Percentiles rank a stretch among this genome's conserved stretches.
Conservation (phyloP, 306 rosid species). For the Prunus fruticosa region DNA sequence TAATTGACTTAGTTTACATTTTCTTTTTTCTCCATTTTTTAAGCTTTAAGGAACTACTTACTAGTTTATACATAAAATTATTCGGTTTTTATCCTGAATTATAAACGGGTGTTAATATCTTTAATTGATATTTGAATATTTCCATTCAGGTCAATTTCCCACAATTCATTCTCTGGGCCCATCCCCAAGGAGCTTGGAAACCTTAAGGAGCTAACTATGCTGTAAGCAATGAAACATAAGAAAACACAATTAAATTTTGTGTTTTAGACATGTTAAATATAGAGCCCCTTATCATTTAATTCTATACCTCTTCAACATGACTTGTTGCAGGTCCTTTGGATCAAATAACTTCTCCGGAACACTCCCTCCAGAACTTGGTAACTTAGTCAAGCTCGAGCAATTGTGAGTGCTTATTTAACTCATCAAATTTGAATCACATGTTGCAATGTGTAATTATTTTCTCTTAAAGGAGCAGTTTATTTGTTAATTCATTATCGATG, state of each 20-base stretch:
- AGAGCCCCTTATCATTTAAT: not conserved
- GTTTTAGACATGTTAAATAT: not conserved
- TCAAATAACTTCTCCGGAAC: slow-evolving; percentile 26
- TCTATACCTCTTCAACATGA: not conserved
- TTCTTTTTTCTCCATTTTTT: too few relatives aligned
- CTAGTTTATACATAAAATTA: too few relatives aligned
- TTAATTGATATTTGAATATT: not conserved
- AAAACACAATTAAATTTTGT: not conserved
- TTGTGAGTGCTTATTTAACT: slow-evolving; percentile 10
- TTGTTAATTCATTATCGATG: too few relatives aligned
- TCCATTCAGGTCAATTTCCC: slow-evolving; percentile 18
- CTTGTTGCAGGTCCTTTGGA: slow-evolving; percentile 17
- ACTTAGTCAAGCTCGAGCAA: slow-evolving; percentile 6
- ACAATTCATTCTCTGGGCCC: slow-evolving; percentile 21
- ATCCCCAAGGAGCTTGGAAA: slow-evolving; percentile 40
- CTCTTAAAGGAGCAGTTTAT: too few relatives aligned
- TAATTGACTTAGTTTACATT: too few relatives aligned
- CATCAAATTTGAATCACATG: not conserved
- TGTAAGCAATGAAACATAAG: slow-evolving; percentile 16
- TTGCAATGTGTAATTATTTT: not conserved
- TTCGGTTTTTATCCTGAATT: too few relatives aligned
- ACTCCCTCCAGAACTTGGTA: slow-evolving; percentile 31
- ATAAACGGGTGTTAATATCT: too few relatives aligned
- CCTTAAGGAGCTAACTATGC: slow-evolving; percentile 8
- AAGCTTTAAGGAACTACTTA: too few relatives aligned